These are phyloP conservation scores for Xylariales sp. DNA, from an alignment of 2,329 filamentous ascomycete species.

Conservation along the genomic window DNA sequence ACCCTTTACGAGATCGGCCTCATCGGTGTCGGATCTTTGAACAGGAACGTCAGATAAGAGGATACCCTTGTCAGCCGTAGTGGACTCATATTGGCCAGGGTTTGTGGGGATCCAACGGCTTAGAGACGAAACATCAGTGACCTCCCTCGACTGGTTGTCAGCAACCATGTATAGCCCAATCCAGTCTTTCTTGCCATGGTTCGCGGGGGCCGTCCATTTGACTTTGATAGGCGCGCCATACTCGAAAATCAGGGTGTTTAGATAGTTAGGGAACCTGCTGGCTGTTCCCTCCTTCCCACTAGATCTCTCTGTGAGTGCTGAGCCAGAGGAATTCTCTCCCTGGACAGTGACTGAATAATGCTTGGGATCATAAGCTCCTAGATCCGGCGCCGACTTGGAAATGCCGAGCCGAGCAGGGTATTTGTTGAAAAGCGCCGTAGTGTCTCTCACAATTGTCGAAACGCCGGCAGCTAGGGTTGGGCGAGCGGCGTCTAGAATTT, in stretches of 20 bases:
- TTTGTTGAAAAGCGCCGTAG: conserved; percentile 86
- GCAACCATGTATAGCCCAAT: conserved; percentile 96
- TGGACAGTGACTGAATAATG: conserved; percentile 83
- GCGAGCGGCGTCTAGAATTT: conserved; percentile 85
- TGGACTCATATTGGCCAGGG: conserved; percentile 78
- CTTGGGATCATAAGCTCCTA: conserved; percentile 82
- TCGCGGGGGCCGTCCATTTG: conserved; percentile 87
- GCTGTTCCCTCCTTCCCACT: conserved; percentile 79
- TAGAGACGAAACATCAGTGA: conserved; percentile 84
- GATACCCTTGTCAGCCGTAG: conserved; percentile 80
- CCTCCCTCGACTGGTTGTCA: conserved; percentile 87
- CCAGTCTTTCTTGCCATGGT: conserved; percentile 94
- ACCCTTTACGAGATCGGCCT: conserved; percentile 72
- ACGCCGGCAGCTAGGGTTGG: conserved; percentile 89
- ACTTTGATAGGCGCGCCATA: conserved; percentile 92
- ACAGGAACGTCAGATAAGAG: conserved; percentile 73
- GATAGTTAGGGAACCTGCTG: conserved; percentile 74
- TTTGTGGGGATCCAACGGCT: conserved; percentile 91
- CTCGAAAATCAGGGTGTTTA: conserved; percentile 82
- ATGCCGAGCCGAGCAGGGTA: conserved; percentile 89
- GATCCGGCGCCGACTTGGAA: conserved; percentile 79
- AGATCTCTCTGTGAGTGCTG: conserved; percentile 67
- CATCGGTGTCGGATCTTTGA: conserved; percentile 62
- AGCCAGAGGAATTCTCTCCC: conserved; percentile 67
- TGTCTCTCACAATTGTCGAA: conserved; percentile 87